Conservation (phyloP, 2,329 filamentous ascomycete species). For the Trichoderma citrinoviride region DNA sequence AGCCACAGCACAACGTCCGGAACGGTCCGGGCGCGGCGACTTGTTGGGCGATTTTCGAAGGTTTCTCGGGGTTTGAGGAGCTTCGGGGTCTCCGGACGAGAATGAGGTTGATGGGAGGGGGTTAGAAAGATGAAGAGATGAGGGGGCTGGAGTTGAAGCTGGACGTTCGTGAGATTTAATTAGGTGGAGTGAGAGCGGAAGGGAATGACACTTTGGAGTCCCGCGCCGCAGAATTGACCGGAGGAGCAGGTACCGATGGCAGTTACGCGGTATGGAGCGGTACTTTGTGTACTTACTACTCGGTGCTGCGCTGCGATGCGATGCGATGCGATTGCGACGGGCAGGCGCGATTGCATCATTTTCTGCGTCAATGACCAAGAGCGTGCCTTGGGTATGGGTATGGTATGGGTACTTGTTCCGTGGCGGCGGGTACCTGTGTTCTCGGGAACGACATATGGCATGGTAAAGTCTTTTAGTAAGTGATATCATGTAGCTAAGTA, state of each 20-base stretch:
- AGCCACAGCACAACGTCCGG: slow-evolving; percentile 9
- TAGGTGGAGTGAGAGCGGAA: neutral
- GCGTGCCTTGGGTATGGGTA: neutral
- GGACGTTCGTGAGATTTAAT: neutral
- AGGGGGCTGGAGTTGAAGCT: neutral
- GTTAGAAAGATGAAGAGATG: neutral
- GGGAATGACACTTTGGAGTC: neutral
- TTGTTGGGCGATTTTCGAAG: neutral
- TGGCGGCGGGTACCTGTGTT: neutral
- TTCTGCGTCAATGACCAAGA: neutral
- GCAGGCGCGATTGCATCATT: slow-evolving; percentile 19
- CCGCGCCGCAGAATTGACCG: too few relatives aligned
- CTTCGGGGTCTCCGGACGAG: neutral
- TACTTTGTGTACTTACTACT: neutral
- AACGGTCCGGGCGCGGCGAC: neutral
- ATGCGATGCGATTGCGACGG: neutral
- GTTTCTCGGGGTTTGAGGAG: neutral
- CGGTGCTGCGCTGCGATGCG: neutral
- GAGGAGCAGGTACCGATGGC: neutral
- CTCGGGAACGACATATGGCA: too few relatives aligned
- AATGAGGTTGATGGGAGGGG: neutral
- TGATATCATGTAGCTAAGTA: too few relatives aligned
- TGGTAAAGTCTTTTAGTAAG: too few relatives aligned
- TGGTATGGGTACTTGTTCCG: neutral
- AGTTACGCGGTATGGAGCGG: neutral